These are phyloP conservation scores for Paratrimastix pyriformis DNA, from an alignment of 78 protist species.

Conservation along the genomic window DNA sequence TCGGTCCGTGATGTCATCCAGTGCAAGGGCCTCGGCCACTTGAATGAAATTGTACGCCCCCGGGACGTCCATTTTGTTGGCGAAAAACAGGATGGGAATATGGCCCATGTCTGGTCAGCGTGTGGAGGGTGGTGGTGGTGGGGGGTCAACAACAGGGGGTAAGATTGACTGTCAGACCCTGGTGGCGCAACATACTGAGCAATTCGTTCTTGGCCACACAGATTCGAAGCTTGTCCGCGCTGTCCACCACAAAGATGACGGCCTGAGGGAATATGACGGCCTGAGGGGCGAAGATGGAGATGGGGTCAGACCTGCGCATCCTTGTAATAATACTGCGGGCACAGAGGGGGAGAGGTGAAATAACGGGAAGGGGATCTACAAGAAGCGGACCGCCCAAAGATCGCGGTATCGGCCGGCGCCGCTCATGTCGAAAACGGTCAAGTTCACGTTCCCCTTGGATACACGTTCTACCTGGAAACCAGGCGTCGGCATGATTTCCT, in stretches of 20 bases:
- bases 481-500: constrained; percentile 36
- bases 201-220: constrained; percentile 72
- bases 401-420: constrained; percentile 58
- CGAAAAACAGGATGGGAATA: constrained; percentile 53
- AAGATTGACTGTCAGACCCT: background rate
- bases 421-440: constrained; percentile 70
- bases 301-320: background rate
- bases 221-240: constrained; percentile 53
- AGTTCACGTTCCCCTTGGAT: constrained; percentile 19
- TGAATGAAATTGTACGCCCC: constrained; percentile 19
- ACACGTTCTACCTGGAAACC: constrained; percentile 62
- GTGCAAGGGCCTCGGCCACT: constrained; percentile 19
- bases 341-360: too few species aligned
- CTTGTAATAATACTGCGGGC: background rate
- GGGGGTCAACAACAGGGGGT: background rate
- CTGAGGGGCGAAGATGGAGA: background rate
- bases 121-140: background rate
- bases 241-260: constrained; percentile 68
- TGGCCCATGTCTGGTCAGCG: background rate
- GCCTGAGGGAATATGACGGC: constrained; percentile 21
- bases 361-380: too few species aligned
- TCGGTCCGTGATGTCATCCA: constrained; percentile 27
- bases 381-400: constrained; percentile 68
- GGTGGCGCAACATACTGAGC: constrained; percentile 23
- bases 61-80: constrained; percentile 67